Evolutionary conservation across 2,329 filamentous ascomycete genomes (phyloP).

Genomic region (Sporothrix sp.): DNA sequence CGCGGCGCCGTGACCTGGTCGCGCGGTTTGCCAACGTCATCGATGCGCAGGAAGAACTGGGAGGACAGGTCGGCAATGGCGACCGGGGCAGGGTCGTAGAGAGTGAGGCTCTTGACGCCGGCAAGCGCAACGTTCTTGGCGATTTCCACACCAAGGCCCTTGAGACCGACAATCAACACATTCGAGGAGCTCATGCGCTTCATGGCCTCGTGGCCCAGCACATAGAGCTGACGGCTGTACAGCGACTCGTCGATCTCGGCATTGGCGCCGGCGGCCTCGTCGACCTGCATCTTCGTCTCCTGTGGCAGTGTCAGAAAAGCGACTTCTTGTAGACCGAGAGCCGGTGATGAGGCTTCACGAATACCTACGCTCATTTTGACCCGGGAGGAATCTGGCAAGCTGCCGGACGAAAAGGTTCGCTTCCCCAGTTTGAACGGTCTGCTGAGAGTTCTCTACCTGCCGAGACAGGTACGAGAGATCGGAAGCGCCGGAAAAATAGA

Average conservation of each 20-base stretch:
- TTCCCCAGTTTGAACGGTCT: constrained; percentile 48
- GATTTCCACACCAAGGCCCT: constrained; percentile 93
- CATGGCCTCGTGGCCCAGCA: constrained; percentile 74
- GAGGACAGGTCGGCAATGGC: constrained; percentile 84
- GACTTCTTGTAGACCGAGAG: too few species aligned
- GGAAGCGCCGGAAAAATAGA: not conserved
- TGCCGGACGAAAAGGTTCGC: constrained; percentile 55
- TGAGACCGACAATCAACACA: constrained; percentile 81
- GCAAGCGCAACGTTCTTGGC: constrained; percentile 98
- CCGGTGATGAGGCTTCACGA: not conserved
- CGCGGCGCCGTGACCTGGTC: constrained; percentile 79
- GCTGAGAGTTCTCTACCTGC: not conserved
- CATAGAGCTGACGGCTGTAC: constrained; percentile 65
- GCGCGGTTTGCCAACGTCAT: constrained; percentile 86
- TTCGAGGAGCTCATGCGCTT: constrained; percentile 98
- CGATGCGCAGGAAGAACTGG: constrained; percentile 87
- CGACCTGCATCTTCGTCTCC: constrained; percentile 56
- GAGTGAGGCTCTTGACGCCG: constrained; percentile 91
- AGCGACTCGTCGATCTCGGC: constrained; percentile 62
- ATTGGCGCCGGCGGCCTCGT: constrained; percentile 44
- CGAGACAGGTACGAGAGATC: not conserved
- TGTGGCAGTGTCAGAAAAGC: too few species aligned
- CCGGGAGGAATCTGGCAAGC: constrained; percentile 47
- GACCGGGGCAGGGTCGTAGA: constrained; percentile 81
- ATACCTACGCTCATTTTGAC: constrained; percentile 51